Evolutionary conservation across 805 yeast genomes (phyloP).

Genomic region (Helenozyma baotianmanensis): DNA sequence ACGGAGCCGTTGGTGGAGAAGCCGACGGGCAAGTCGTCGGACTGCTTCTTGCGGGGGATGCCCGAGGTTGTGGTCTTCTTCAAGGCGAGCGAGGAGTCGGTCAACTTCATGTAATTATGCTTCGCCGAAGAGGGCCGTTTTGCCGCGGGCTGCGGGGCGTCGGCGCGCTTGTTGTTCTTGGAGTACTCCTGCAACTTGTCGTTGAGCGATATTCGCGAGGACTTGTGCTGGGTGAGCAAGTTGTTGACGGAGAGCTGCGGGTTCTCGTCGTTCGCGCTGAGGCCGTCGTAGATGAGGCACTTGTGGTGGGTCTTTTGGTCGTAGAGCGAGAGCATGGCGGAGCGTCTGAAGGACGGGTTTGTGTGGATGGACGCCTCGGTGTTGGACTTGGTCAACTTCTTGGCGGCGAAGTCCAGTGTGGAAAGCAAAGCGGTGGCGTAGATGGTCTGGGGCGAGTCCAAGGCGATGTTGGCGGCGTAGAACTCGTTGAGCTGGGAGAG

Average conservation of each 20-base stretch:
- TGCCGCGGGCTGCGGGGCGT: background rate
- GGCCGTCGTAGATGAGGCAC: conserved; percentile 28
- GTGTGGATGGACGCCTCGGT: conserved; percentile 39
- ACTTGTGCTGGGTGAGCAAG: conserved; percentile 34
- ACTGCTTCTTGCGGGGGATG: background rate
- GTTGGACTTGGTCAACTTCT: conserved; percentile 25
- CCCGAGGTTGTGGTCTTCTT: conserved; percentile 23
- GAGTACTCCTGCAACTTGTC: conserved; percentile 22
- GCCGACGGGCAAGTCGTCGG: conserved; percentile 22
- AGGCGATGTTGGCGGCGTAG: conserved; percentile 22
- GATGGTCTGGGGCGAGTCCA: conserved; percentile 15
- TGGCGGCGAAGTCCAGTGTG: conserved; percentile 20
- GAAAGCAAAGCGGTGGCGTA: conserved; percentile 23
- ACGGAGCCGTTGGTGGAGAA: conserved; percentile 48
- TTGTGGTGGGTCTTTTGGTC: conserved; percentile 34
- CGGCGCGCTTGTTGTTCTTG: background rate
- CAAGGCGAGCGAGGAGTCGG: conserved; percentile 36
- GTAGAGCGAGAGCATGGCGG: conserved; percentile 43
- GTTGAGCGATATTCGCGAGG: conserved; percentile 31
- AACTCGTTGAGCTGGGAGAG: conserved; percentile 28
- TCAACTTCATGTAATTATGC: conserved; percentile 36
- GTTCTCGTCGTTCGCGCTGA: conserved; percentile 22
- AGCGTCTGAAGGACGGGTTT: conserved; percentile 40
- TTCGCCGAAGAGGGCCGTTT: conserved; percentile 12
- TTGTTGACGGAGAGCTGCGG: conserved; percentile 37